Conservation (phyloP, 2,329 filamentous ascomycete species). For the Dendrostoma leiphaemia region DNA sequence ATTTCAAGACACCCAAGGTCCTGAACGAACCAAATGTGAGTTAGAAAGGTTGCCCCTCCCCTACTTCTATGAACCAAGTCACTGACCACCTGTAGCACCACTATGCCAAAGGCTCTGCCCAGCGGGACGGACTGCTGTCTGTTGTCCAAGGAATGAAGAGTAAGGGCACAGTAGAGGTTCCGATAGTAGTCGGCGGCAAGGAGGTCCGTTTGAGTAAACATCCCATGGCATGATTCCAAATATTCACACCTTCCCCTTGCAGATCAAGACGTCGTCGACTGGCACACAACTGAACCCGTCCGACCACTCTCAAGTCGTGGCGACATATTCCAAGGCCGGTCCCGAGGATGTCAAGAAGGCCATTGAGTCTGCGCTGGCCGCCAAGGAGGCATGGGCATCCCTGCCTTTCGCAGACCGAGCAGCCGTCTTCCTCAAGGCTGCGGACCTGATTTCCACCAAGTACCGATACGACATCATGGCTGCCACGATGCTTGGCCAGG, state of each 20-base stretch:
- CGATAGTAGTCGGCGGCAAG: slow-evolving; percentile 80
- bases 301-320: slow-evolving; percentile 72
- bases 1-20: slow-evolving; percentile 84
- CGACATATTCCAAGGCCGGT: slow-evolving; percentile 81
- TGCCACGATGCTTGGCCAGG: slow-evolving; percentile 91
- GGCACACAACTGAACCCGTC: slow-evolving; percentile 79
- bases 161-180: slow-evolving; percentile 71
- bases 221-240: not conserved
- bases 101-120: slow-evolving; percentile 79
- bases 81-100: slow-evolving; percentile 62
- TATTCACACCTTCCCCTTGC: slow-evolving; percentile 19
- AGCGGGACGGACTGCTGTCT: slow-evolving; percentile 72
- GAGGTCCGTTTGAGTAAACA: slow-evolving; percentile 51
- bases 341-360: slow-evolving; percentile 72
- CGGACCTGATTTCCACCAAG: slow-evolving; percentile 84
- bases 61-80: not conserved
- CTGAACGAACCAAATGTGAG: slow-evolving; percentile 94
- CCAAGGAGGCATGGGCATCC: slow-evolving; percentile 81
- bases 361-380: slow-evolving; percentile 81
- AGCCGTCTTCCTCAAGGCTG: slow-evolving; percentile 92
- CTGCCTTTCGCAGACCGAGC: slow-evolving; percentile 89
- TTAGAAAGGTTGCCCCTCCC: slow-evolving; percentile 22
- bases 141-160: slow-evolving; percentile 70
- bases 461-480: slow-evolving; percentile 98
- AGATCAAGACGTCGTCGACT: slow-evolving; percentile 66